Base-by-base conservation (phyloP, 345 rosid species). In the Raphanus raphanistrum region DNA sequence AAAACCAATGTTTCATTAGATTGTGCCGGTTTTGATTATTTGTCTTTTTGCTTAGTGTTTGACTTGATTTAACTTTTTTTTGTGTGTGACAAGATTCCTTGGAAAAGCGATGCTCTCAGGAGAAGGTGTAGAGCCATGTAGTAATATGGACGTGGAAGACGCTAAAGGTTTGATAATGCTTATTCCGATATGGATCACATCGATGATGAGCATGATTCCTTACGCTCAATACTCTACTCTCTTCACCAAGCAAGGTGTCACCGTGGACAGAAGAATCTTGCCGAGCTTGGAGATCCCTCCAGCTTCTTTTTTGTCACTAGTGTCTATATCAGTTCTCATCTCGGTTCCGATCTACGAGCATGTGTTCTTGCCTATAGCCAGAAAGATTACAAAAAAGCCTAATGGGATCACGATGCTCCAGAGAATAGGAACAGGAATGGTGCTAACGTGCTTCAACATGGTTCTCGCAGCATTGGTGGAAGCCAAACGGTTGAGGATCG, bases 191-290 rank as follows among this genome's bases (percentile, higher is more conserved):
- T 66, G 70, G 70, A 21, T 66, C 54, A 66, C 70, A 2, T 2
- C 55, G 17, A 11, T 38, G 52, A 4, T 65, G 31, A 38, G 52
- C 31, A 36, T 21, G 69, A 1, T 65, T 65, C 54, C 69, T 10
- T 65, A 65, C 31, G 69, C 69, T 11, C 69, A 65, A 36, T 65
- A 65, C 69, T 17, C 31, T 10, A 65, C 69, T 21, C 7, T 35
- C 54, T 65, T 65, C 69, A 65, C 69, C n/a, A 65, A 65, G 52
- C 69, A 65, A 65, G 69, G 69, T 0, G 52, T 64, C 25, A 63
- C 68, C 48, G 68, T 63, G 28, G 68, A 63, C 15, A 8, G 68
- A 63, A 4, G 38, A 8, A 35, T 63, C 48, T 35, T 63, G 1
- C 68, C 50, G 29, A 50, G 68, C 8, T 33, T 64, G 8, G 68